Conservation (phyloP, 208 protist genomes). For the Leishmania aethiopica region DNA sequence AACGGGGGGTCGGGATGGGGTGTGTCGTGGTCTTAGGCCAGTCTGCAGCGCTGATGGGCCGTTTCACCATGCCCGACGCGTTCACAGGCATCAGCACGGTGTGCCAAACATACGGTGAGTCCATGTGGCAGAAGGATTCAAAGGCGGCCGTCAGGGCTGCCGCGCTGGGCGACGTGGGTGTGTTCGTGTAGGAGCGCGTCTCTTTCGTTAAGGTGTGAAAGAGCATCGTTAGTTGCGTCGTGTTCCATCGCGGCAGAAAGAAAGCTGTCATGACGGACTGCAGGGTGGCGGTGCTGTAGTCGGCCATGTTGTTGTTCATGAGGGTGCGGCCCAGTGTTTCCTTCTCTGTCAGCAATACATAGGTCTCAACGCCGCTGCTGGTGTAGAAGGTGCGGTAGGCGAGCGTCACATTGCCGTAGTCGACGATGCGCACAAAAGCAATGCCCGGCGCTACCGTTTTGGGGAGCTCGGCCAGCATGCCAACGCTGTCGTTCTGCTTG, state of each 20-base stretch:
- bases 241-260: constrained; percentile 38
- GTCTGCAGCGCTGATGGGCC: not conserved
- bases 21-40: constrained; percentile 9
- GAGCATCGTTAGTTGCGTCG: constrained; percentile 27
- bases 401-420: constrained; percentile 19
- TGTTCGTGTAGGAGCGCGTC: constrained; percentile 32
- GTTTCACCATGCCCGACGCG: not conserved
- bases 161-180: constrained; percentile 19
- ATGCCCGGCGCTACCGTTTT: not conserved
- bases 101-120: constrained; percentile 56
- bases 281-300: constrained; percentile 54
- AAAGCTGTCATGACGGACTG: constrained; percentile 40
- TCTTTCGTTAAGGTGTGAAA: constrained; percentile 48
- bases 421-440: constrained; percentile 2
- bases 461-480: not conserved
- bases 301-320: constrained; percentile 35
- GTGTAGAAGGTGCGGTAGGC: constrained; percentile 16
- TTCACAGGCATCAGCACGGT: constrained; percentile 30
- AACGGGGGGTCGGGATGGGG: constrained; percentile 34
- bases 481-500: not conserved
- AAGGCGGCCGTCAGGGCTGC: constrained; percentile 26
- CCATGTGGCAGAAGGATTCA: constrained; percentile 26
- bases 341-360: constrained; percentile 41
- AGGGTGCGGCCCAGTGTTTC: constrained; percentile 42
- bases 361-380: not conserved